Evolutionary conservation across 805 yeast genomes (phyloP).

Genomic region (Torulaspora gathmanii): DNA sequence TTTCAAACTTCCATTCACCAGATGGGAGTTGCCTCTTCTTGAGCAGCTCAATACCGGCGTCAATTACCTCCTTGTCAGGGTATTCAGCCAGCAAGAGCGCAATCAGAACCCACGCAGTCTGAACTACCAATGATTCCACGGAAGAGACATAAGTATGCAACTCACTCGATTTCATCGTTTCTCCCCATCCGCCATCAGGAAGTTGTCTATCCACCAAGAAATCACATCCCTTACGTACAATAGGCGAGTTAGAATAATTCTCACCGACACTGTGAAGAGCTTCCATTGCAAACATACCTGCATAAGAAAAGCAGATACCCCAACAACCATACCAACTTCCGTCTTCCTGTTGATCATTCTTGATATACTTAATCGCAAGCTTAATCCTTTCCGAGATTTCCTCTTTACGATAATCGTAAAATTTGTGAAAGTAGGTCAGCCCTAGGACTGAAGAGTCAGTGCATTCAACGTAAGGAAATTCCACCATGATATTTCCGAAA

Average conservation of each 20-base stretch:
- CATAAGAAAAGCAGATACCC: slow-evolving; percentile 96
- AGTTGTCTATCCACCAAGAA: slow-evolving; percentile 72
- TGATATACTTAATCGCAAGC: slow-evolving; percentile 69
- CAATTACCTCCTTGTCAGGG: slow-evolving; percentile 62
- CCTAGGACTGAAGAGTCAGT: slow-evolving; percentile 94
- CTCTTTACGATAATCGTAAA: slow-evolving; percentile 57
- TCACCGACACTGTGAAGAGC: slow-evolving; percentile 72
- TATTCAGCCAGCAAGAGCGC: slow-evolving; percentile 77
- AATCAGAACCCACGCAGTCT: slow-evolving; percentile 88
- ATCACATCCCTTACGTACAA: slow-evolving; percentile 76
- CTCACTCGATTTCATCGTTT: slow-evolving; percentile 86
- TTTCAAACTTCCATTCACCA: slow-evolving; percentile 86
- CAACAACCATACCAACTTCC: slow-evolving; percentile 99
- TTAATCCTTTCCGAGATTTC: slow-evolving; percentile 68
- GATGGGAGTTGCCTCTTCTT: slow-evolving; percentile 60
- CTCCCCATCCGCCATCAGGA: slow-evolving; percentile 97
- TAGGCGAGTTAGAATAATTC: slow-evolving; percentile 54
- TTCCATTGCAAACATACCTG: slow-evolving; percentile 96
- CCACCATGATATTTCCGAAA: slow-evolving; percentile 97
- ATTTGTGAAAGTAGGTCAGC: slow-evolving; percentile 65
- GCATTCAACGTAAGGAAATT: slow-evolving; percentile 96
- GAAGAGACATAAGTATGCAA: slow-evolving; percentile 68
- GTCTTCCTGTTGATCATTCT: slow-evolving; percentile 61
- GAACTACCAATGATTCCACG: slow-evolving; percentile 65
- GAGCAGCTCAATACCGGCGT: slow-evolving; percentile 57